These are phyloP conservation scores for Aspergillus avenaceus DNA, from an alignment of 495 filamentous ascomycete species.

Conservation along the genomic window DNA sequence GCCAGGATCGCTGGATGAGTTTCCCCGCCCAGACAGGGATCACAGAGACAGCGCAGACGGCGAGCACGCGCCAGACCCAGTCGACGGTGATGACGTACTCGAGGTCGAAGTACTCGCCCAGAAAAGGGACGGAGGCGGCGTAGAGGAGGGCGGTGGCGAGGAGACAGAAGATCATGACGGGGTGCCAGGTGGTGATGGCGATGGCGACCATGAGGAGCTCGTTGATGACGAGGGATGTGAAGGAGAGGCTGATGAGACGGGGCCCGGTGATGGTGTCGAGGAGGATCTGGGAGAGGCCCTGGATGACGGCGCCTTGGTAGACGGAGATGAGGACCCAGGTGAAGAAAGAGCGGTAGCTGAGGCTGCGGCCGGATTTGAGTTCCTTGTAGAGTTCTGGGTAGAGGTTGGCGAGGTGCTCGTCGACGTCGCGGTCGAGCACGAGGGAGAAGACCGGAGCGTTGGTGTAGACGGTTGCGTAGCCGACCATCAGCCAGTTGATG, in stretches of 20 bases:
- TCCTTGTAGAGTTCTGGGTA: slow-evolving; percentile 99
- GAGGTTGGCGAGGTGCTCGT: slow-evolving; percentile 85
- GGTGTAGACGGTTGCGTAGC: slow-evolving; percentile 95
- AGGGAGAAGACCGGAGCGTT: slow-evolving; percentile 91
- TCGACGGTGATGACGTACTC: slow-evolving; percentile 70
- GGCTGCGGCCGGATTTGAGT: slow-evolving; percentile 73
- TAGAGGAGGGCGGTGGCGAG: slow-evolving; percentile 78
- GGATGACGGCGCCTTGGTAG: slow-evolving; percentile 93
- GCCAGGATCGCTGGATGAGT: slow-evolving; percentile 74
- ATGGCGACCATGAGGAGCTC: slow-evolving; percentile 96
- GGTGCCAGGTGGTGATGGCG: slow-evolving; percentile 96
- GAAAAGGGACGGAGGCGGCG: slow-evolving; percentile 77
- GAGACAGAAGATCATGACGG: slow-evolving; percentile 81
- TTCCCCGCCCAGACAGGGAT: slow-evolving; percentile 87
- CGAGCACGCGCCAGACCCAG: slow-evolving; percentile 84
- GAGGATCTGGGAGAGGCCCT: slow-evolving; percentile 85
- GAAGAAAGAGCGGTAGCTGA: slow-evolving; percentile 93
- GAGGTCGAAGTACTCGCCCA: slow-evolving; percentile 88
- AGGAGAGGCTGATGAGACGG: slow-evolving; percentile 84
- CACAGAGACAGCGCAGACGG: slow-evolving; percentile 71
- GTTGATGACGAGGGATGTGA: slow-evolving; percentile 88
- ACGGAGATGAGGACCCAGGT: slow-evolving; percentile 93
- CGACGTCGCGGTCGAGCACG: slow-evolving; percentile 94
- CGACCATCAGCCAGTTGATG: slow-evolving; percentile 95
- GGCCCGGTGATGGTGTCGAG: slow-evolving; percentile 63